Conservation (phyloP, 768 basidiomycete genomes). For the Leccinum subgranulosum region DNA sequence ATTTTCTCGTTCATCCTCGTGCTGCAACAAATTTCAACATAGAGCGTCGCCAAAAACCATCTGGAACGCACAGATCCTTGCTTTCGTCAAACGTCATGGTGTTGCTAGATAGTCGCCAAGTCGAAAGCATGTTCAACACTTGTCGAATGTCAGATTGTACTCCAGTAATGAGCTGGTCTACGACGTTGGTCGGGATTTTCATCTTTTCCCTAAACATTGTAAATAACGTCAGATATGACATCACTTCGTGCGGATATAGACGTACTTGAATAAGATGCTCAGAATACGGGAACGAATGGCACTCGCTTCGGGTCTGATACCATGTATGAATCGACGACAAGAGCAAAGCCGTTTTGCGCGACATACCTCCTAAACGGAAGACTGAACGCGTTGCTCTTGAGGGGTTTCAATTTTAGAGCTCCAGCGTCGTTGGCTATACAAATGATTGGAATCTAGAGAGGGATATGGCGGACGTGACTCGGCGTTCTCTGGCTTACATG, state of each 20-base stretch:
- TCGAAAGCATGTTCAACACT: conserved; percentile 96
- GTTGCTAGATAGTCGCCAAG: conserved; percentile 83
- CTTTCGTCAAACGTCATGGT: conserved; percentile 90
- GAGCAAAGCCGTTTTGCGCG: background rate
- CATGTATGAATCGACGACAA: background rate
- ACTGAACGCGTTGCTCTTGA: conserved; percentile 66
- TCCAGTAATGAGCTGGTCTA: conserved; percentile 88
- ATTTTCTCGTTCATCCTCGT: conserved; percentile 92
- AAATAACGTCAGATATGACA: background rate
- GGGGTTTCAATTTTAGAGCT: conserved; percentile 89
- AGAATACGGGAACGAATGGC: conserved; percentile 84
- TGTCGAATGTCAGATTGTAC: conserved; percentile 96
- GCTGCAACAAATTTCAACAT: conserved; percentile 38
- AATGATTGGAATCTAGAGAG: conserved; percentile 83
- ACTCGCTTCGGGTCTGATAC: conserved; percentile 65
- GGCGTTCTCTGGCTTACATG: no score
- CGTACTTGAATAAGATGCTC: conserved; percentile 87
- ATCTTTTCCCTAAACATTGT: conserved; percentile 70
- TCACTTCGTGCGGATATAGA: background rate
- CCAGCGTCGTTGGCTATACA: conserved; percentile 92
- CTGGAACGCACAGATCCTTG: conserved; percentile 71
- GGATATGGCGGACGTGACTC: background rate
- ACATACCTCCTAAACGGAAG: conserved; percentile 76
- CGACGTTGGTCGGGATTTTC: conserved; percentile 85
- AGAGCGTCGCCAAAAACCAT: background rate